Conservation (phyloP, 2,329 filamentous ascomycete genomes). For the Grosmannia penicillata region DNA sequence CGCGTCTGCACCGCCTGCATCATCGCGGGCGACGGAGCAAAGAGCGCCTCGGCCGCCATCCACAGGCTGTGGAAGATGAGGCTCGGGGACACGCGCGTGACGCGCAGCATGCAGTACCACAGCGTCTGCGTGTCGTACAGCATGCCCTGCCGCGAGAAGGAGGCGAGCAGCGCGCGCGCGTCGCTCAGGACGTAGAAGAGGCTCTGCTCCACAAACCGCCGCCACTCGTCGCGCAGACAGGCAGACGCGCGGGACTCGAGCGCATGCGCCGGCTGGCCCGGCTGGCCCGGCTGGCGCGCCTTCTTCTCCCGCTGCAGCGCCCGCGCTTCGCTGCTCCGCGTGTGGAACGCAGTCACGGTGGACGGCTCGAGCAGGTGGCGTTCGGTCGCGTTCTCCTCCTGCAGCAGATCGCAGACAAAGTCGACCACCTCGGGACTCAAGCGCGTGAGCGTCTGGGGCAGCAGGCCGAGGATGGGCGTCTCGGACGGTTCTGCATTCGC, state of each 20-base stretch:
- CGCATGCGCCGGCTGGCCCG: not conserved
- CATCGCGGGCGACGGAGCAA: slow-evolving; percentile 35
- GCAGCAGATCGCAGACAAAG: slow-evolving; percentile 44
- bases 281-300: slow-evolving; percentile 1
- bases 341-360: slow-evolving; percentile 17
- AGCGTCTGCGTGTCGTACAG: slow-evolving; percentile 45
- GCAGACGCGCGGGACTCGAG: slow-evolving; percentile 8
- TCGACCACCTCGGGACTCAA: slow-evolving; percentile 42
- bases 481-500: too few species aligned
- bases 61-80: slow-evolving; percentile 51
- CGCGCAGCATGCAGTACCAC: slow-evolving; percentile 47
- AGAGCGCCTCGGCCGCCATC: slow-evolving; percentile 43
- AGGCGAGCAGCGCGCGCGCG: slow-evolving; percentile 36
- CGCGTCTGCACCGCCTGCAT: slow-evolving; percentile 25
- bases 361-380: slow-evolving; percentile 29
- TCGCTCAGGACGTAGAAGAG: slow-evolving; percentile 49
- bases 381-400: slow-evolving; percentile 40
- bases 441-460: slow-evolving; percentile 41
- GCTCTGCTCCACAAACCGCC: slow-evolving; percentile 46
- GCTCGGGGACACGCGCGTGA: slow-evolving; percentile 40
- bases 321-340: slow-evolving; percentile 14
- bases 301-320: slow-evolving; percentile 20
- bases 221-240: slow-evolving; percentile 34
- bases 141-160: slow-evolving; percentile 38
- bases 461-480: too few species aligned